Conservation (phyloP, 2,329 filamentous ascomycete species). For the Drechslerella dactyloides region DNA sequence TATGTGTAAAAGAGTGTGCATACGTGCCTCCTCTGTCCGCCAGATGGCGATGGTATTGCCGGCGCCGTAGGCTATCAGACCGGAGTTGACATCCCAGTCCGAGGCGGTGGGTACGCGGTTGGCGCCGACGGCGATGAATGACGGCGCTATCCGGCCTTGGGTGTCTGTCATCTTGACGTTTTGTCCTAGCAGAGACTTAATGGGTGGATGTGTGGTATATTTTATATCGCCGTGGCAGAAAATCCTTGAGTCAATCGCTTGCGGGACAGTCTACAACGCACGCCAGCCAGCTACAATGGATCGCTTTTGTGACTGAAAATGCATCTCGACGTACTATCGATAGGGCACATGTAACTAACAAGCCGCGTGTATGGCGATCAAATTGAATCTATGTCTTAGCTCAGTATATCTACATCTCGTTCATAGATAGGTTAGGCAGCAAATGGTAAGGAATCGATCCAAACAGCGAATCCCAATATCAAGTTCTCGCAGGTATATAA, state of each 20-base stretch:
- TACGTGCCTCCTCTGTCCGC: constrained; percentile 72
- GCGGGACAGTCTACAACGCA: no score
- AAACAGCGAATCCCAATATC: no score
- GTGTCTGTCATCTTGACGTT: constrained; percentile 35
- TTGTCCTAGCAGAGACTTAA: neutral
- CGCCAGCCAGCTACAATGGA: no score
- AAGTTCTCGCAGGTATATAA: no score
- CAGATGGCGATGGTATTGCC: constrained; percentile 89
- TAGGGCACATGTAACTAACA: no score
- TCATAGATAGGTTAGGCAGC: no score
- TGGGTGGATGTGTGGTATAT: neutral
- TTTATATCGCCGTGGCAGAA: neutral
- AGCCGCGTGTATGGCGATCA: no score
- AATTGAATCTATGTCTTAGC: no score
- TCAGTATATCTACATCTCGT: no score
- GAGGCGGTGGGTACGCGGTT: constrained; percentile 89
- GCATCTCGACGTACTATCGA: no score
- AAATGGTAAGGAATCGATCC: no score
- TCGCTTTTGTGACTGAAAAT: no score
- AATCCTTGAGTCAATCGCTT: neutral
- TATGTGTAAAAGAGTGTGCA: constrained; percentile 15
- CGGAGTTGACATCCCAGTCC: constrained; percentile 75
- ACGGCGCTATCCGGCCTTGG: constrained; percentile 38
- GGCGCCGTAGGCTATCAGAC: constrained; percentile 83
- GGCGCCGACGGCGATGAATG: constrained; percentile 74